Conservation (phyloP, 129 eudicot genomes). For the Flaveria sonorensis region DNA sequence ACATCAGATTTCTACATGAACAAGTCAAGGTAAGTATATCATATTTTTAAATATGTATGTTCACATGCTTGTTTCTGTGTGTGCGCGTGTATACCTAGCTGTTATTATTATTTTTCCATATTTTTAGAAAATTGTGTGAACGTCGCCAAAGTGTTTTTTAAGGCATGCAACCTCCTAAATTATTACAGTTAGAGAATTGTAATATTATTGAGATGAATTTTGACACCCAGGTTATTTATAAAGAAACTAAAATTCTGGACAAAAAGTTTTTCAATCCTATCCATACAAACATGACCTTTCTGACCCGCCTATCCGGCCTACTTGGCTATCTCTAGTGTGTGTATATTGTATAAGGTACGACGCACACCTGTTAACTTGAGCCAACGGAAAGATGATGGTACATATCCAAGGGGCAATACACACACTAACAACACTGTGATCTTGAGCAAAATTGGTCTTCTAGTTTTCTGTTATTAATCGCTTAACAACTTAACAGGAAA, state of each 20-base stretch:
- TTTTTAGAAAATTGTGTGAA: background rate
- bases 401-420: too few species aligned
- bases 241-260: background rate
- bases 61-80: background rate
- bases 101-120: background rate
- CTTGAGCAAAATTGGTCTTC: too few species aligned
- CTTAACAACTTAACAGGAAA: too few species aligned
- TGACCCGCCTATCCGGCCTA: background rate
- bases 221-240: background rate
- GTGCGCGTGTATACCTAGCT: background rate
- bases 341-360: background rate
- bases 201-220: background rate
- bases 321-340: background rate
- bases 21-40: constrained; percentile 8
- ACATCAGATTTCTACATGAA: constrained; percentile 1
- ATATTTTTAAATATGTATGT: background rate
- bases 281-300: background rate
- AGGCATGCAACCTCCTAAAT: background rate
- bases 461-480: too few species aligned
- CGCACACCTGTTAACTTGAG: background rate
- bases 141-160: background rate
- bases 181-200: background rate
- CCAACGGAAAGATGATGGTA: too few species aligned
- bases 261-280: background rate
- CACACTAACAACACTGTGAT: too few species aligned